Evolutionary conservation across 73 alveolate species (phyloP).

Genomic region (Durusdinium trenchii): DNA sequence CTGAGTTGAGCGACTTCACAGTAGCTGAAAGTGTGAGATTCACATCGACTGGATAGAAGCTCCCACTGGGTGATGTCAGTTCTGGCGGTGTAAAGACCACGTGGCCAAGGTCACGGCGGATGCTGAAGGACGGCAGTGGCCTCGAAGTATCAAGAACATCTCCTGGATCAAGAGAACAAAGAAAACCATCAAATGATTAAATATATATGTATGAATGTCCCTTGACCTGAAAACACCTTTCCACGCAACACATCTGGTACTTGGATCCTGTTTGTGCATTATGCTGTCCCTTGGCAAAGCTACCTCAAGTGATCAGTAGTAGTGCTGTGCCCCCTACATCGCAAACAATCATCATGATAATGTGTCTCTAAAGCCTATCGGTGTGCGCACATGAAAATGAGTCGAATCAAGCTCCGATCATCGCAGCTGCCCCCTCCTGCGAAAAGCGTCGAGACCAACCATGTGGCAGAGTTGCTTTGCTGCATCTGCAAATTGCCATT

Average conservation of each 20-base stretch:
- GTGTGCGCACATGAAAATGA: too few species aligned
- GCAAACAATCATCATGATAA: too few species aligned
- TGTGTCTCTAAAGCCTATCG: too few species aligned
- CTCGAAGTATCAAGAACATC: background rate
- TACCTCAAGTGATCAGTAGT: too few species aligned
- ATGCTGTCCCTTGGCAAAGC: too few species aligned
- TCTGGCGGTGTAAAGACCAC: conserved; percentile 14
- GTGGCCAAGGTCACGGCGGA: conserved; percentile 29
- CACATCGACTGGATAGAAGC: conserved; percentile 27
- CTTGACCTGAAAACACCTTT: too few species aligned
- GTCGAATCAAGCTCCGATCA: background rate
- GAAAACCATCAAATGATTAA: too few species aligned
- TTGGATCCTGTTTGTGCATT: too few species aligned
- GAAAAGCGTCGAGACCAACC: conserved; percentile 6
- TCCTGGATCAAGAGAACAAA: background rate
- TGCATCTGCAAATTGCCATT: background rate
- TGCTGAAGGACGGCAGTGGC: background rate
- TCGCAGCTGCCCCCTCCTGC: conserved; percentile 14
- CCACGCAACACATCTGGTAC: too few species aligned
- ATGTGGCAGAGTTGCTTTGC: background rate
- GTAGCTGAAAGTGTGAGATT: background rate
- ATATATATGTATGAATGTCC: background rate
- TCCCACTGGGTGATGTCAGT: conserved; percentile 21
- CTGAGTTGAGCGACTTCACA: background rate
- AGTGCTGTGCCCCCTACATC: too few species aligned